These are phyloP conservation scores for Ehretia macrophylla DNA, from an alignment of 257 asterid genomes.

Conservation along the genomic window DNA sequence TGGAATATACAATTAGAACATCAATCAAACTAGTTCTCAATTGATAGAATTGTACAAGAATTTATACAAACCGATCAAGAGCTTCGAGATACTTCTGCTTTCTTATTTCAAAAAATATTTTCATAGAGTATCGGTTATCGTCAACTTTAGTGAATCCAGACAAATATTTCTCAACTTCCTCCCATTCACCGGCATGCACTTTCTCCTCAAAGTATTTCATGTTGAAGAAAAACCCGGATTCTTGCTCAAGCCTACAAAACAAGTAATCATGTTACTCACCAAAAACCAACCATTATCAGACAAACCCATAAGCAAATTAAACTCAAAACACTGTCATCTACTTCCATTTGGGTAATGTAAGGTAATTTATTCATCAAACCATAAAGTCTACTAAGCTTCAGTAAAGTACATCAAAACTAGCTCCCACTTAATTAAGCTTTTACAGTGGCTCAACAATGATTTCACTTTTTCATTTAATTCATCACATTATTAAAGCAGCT, in stretches of 20 bases:
- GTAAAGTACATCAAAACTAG: background rate
- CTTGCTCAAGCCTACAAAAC: conserved; percentile 85
- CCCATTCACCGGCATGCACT: conserved; percentile 97
- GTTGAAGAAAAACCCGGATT: conserved; percentile 90
- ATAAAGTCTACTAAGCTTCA: background rate
- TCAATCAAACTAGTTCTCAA: background rate
- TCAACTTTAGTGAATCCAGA: conserved; percentile 96
- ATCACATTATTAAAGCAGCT: no score
- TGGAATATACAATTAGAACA: background rate
- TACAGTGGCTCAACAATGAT: no score
- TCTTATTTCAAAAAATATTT: conserved; percentile 90
- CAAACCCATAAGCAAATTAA: background rate
- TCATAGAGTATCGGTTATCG: conserved; percentile 94
- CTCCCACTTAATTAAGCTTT: no score
- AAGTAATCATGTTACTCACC: background rate
- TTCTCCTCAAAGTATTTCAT: conserved; percentile 97
- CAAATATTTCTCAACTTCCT: conserved; percentile 92
- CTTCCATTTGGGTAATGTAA: background rate
- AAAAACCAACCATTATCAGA: background rate
- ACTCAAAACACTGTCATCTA: background rate
- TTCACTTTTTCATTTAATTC: no score
- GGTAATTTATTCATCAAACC: background rate
- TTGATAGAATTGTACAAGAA: background rate
- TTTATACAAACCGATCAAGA: conserved; percentile 65
- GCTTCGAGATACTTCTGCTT: conserved; percentile 99